Conservation (phyloP, 192 early-diverging fungal species). For the Backusella liffmaniae region DNA sequence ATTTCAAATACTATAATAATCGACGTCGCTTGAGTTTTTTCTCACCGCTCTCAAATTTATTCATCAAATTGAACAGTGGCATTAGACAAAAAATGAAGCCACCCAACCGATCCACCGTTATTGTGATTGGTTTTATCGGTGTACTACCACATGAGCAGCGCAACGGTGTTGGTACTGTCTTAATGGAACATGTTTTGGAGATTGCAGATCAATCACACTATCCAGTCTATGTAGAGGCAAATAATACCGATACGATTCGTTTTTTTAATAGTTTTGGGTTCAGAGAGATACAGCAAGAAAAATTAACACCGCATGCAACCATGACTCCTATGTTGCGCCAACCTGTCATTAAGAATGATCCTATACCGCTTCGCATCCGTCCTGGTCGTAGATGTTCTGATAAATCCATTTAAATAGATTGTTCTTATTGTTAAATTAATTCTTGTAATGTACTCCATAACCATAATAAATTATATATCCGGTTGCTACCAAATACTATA, state of each 20-base stretch:
- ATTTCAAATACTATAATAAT: neutral
- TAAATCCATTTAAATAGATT: neutral
- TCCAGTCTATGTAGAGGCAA: constrained; percentile 25
- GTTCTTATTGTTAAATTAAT: neutral
- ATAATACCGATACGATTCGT: neutral
- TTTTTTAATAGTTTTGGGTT: constrained; percentile 32
- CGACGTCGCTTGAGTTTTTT: neutral
- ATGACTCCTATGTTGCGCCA: constrained; percentile 26
- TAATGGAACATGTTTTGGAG: constrained; percentile 21
- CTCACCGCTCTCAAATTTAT: neutral
- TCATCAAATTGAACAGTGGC: constrained; percentile 2
- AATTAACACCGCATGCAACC: neutral
- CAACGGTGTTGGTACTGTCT: constrained; percentile 27
- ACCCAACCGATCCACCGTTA: neutral
- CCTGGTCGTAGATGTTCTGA: constrained; percentile 29
- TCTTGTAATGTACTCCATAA: neutral
- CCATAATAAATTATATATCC: constrained; percentile 5
- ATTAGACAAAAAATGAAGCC: constrained; percentile 5
- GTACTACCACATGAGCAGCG: constrained; percentile 26
- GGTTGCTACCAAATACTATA: neutral
- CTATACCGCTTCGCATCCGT: constrained; percentile 18
- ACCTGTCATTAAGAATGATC: neutral
- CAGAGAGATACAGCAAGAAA: neutral
- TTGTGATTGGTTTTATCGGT: constrained; percentile 27
- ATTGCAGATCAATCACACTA: constrained; percentile 23